Conservation (phyloP, 345 rosid genomes). For the Camelina sativa region DNA sequence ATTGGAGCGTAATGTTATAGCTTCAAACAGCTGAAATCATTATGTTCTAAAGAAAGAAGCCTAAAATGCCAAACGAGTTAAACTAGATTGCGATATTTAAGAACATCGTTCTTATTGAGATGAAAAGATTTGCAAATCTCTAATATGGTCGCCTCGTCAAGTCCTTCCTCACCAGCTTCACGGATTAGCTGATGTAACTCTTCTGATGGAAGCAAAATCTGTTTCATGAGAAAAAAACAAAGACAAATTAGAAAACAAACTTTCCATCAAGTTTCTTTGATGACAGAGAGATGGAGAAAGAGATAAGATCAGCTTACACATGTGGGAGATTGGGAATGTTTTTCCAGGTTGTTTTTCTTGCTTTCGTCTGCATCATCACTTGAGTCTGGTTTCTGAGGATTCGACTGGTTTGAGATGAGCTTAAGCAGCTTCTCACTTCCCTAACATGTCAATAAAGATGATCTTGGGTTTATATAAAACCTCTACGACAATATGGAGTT, state of each 20-base stretch:
- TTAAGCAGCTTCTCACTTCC: slow-evolving; percentile 95
- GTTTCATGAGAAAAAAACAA: slow-evolving; percentile 13
- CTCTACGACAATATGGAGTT: not conserved
- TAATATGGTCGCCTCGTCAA: slow-evolving; percentile 49
- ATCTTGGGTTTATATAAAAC: slow-evolving; percentile 14
- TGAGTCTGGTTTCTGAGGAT: slow-evolving; percentile 31
- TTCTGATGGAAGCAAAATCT: slow-evolving; percentile 76
- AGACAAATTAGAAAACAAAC: slow-evolving; percentile 4
- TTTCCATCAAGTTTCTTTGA: slow-evolving; percentile 14
- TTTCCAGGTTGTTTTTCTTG: slow-evolving; percentile 23
- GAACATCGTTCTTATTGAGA: slow-evolving; percentile 60
- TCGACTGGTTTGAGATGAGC: slow-evolving; percentile 61
- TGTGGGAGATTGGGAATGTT: slow-evolving; percentile 37
- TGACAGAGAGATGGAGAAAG: not conserved
- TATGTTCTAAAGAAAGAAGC: not conserved
- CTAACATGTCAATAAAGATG: slow-evolving; percentile 42
- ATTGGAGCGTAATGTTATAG: slow-evolving; percentile 20
- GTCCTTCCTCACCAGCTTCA: slow-evolving; percentile 52
- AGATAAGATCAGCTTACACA: slow-evolving; percentile 50
- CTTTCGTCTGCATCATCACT: slow-evolving; percentile 35
- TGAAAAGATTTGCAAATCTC: slow-evolving; percentile 62
- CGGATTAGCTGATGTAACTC: slow-evolving; percentile 59
- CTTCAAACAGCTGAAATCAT: slow-evolving; percentile 5
- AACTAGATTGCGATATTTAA: slow-evolving; percentile 56
- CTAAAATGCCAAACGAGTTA: slow-evolving; percentile 34